Base-by-base conservation (phyloP, 2,329 filamentous ascomycete genomes). In the Rhytidhysteron rufulum region DNA sequence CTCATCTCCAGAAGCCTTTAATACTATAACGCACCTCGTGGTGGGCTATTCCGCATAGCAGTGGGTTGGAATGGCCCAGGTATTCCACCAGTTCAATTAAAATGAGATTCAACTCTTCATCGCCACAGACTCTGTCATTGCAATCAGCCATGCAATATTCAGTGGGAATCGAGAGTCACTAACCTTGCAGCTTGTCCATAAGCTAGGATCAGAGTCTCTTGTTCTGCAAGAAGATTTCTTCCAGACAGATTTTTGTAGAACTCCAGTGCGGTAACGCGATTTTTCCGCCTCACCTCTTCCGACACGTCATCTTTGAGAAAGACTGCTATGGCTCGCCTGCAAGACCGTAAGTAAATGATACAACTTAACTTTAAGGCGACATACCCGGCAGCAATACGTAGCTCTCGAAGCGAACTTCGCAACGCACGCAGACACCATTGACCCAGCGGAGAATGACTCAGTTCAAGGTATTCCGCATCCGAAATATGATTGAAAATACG, bases 61-160 rank as follows among this genome's bases (percentile, higher is more conserved):
- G 78, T 29, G 80, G 78, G 60, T 94, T 95, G 31, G 79, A 73
- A 66, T 93, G 85, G 6, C 91, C 91, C 7, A 97, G 73, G 58
- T 93, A 95, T 42, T 95, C 86, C 7, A 96, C 74, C 5, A 97
- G 75, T 49, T 86, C 83, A 41, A 95, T 76, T 21, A 98, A 71
- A 17, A 93, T 85, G 38, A 96, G 78, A 52, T 93, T 93, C 40
- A 95, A 78, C 59, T 95, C 88, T 47, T 91, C 82, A 46, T 93
- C 87, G 13, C 80, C 78, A 32, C 86, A 84, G 8, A 84, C 75
- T 42, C 81, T 83, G 7, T 21, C 49, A 49, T 42, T 46, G 46
- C 15, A 5, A 7, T 22, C 9, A 38, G 39, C 34, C 10, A 29
- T 5, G 33, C 21, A 19, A 11, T n/a, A 27, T 20, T 22, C 16